These are phyloP conservation scores for Aspergillus sp. DNA, from an alignment of 2,329 filamentous ascomycete species.

Conservation along the genomic window DNA sequence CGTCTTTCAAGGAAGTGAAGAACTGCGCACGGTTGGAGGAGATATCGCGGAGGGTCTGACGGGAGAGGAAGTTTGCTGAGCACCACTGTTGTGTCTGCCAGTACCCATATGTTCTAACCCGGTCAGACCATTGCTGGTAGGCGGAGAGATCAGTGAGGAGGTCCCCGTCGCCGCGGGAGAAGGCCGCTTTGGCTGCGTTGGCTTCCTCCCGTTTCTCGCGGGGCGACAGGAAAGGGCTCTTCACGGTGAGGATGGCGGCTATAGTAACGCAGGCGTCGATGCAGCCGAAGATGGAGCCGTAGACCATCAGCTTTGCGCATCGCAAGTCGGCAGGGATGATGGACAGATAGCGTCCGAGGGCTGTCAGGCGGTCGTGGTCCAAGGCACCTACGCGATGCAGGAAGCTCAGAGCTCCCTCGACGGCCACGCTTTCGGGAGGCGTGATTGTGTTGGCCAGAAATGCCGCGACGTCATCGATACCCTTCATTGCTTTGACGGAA, in stretches of 20 bases:
- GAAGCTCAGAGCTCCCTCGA: constrained; percentile 73
- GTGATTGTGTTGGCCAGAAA: constrained; percentile 85
- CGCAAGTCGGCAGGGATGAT: constrained; percentile 91
- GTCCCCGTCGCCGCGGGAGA: constrained; percentile 73
- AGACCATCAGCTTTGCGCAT: constrained; percentile 90
- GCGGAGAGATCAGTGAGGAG: constrained; percentile 78
- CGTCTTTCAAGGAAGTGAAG: constrained; percentile 73
- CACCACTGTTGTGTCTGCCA: constrained; percentile 60
- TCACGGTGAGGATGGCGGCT: constrained; percentile 82
- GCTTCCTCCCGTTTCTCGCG: constrained; percentile 75
- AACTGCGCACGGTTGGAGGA: constrained; percentile 79
- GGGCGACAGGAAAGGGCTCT: constrained; percentile 78
- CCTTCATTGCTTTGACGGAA: constrained; percentile 84
- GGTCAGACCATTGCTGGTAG: constrained; percentile 71
- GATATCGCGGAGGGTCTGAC: constrained; percentile 79
- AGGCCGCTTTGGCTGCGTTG: constrained; percentile 64
- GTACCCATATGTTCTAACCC: constrained; percentile 44
- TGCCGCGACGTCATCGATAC: constrained; percentile 66
- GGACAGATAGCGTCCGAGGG: constrained; percentile 83
- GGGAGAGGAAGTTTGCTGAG: constrained; percentile 73
- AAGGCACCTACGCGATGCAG: constrained; percentile 81
- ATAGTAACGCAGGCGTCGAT: constrained; percentile 82
- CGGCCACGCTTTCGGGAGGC: constrained; percentile 74
- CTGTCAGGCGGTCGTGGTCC: constrained; percentile 77
- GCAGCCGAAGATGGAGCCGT: constrained; percentile 87